phyloP scores from a whole-genome alignment of 768 basidiomycete genomes.

The Paxillus rubicundulus region DNA sequence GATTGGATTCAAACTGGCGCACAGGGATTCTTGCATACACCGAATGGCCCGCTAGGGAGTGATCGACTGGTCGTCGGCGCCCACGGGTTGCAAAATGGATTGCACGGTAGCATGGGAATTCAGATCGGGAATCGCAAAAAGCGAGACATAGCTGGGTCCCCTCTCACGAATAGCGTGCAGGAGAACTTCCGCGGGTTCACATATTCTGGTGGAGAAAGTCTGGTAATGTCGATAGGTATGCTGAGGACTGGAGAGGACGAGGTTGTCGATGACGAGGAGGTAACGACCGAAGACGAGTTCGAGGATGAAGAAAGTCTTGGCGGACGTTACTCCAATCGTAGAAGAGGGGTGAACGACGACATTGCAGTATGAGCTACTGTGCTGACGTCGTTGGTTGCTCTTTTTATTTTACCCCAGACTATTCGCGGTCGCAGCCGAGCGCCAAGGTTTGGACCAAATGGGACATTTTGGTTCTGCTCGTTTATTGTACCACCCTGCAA shows the following conservation, averaged over 20 bases:
- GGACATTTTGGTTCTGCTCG: constrained; percentile 14
- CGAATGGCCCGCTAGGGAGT: constrained; percentile 76
- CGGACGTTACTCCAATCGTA: constrained; percentile 67
- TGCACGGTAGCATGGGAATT: constrained; percentile 37
- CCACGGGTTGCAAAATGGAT: constrained; percentile 12
- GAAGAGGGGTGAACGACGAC: constrained; percentile 41
- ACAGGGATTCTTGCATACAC: constrained; percentile 47
- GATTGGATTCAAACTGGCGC: constrained; percentile 44
- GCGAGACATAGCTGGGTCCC: constrained; percentile 50
- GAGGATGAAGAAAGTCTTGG: constrained; percentile 62
- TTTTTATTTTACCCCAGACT: constrained; percentile 4
- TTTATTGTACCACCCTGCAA: constrained; percentile 8
- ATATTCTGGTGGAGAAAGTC: constrained; percentile 72
- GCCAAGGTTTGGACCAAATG: constrained; percentile 19
- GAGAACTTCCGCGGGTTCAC: constrained; percentile 97
- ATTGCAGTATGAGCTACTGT: constrained; percentile 27
- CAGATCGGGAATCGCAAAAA: constrained; percentile 52
- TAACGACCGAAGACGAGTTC: constrained; percentile 74
- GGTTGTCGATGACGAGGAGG: constrained; percentile 54
- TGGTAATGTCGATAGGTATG: constrained; percentile 45
- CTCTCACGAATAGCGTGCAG: constrained; percentile 88
- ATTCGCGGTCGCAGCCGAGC: constrained; percentile 5
- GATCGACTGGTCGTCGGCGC: constrained; percentile 35
- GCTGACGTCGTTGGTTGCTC: constrained; percentile 10
- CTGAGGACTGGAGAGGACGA: constrained; percentile 38